Base-by-base conservation (phyloP, 2,329 filamentous ascomycete species). In the Aspergillus puulaauensis region DNA sequence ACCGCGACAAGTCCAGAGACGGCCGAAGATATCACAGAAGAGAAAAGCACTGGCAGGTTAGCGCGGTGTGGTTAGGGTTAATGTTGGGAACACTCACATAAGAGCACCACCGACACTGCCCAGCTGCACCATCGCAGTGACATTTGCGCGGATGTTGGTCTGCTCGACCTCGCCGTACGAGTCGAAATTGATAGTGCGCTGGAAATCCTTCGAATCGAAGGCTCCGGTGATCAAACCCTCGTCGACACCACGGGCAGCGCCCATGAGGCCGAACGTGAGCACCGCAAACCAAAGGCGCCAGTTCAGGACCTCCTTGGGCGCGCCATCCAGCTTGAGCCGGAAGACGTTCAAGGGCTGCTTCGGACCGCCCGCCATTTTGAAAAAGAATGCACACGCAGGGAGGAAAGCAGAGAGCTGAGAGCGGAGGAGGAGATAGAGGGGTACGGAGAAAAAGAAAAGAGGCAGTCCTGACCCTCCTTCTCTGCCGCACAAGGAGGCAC, bases 91-190 rank as follows among this genome's bases (percentile, higher is more conserved):
- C 21, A 69, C 76, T 61, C 68, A 80, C 78, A 88, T 80, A 33
- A 90, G 78, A 31, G 89, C 87, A 44, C 90, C 90, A 4, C 79
- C 86, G 31, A 93, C 88, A 23, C 85, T 89, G 23, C 90, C 90
- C 66, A 92, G 85, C 73, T 92, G 90, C 0, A 93, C 90, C 90
- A 93, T 93, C 48, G 88, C 84, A 2, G 89, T 88, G 55, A 93
- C 88, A 72, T 93, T 93, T 64, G 83, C 86, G 74, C 89, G 86
- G 75, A 88, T 86, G 70, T 90, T 86, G 60, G 88, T 86, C 68
- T 83, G 78, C 47, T 84, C 80, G 4, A 80, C 76, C 0, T 73
- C 65, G 46, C 73, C 77, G 66, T 86, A 86, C 2, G 79, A 76
- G 6, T 78, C 74, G 60, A 86, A 84, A 63, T 84, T 67, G 69